Evolutionary conservation across 352 stramenopile genomes (phyloP).

Genomic region (Phytophthora pini): DNA sequence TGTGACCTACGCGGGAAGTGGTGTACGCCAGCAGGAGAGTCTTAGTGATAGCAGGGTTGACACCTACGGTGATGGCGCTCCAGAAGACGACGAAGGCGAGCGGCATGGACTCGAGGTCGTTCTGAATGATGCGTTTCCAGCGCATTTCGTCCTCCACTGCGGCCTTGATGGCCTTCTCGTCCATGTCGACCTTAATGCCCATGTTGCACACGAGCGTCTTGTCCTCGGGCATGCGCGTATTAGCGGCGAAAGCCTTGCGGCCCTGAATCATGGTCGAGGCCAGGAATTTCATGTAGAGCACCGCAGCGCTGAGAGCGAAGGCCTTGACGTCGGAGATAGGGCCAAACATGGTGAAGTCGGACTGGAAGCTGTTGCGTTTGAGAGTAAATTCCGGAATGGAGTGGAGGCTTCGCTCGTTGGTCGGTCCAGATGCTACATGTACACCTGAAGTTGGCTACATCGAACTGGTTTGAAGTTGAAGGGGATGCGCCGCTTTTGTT

Average conservation of each 20-base stretch:
- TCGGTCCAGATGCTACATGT: conserved; percentile 2
- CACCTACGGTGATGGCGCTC: conserved; percentile 41
- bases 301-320: conserved; percentile 46
- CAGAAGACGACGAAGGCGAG: conserved; percentile 58
- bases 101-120: conserved; percentile 68
- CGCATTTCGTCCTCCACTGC: conserved; percentile 45
- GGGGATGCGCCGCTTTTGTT: not conserved
- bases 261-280: conserved; percentile 54
- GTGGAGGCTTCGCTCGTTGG: not conserved
- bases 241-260: conserved; percentile 49
- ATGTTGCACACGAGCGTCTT: conserved; percentile 40
- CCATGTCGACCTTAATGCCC: conserved; percentile 29
- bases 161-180: conserved; percentile 37
- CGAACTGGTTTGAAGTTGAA: conserved; percentile 6
- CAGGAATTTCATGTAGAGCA: conserved; percentile 74
- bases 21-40: conserved; percentile 52
- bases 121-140: conserved; percentile 66
- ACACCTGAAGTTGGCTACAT: not conserved
- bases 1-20: conserved; percentile 44
- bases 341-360: conserved; percentile 13
- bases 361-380: not conserved
- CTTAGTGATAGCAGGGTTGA: conserved; percentile 40
- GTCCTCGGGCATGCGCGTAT: conserved; percentile 53
- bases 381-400: conserved; percentile 27
- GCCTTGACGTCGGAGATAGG: conserved; percentile 34